These are phyloP conservation scores for Porcisia deanei DNA, from an alignment of 208 protist genomes.

Conservation along the genomic window DNA sequence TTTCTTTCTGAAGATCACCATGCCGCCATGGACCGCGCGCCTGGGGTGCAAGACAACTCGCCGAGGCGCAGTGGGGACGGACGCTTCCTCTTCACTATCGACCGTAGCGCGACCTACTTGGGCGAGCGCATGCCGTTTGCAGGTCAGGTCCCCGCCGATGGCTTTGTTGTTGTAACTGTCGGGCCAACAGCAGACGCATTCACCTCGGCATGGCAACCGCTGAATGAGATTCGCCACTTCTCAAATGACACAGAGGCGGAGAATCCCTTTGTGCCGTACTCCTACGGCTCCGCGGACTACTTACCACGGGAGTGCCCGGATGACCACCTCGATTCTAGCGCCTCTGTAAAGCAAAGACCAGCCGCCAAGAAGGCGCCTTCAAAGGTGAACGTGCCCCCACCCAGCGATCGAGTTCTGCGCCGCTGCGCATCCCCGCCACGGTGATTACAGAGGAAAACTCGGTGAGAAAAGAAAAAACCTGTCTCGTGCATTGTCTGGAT, in stretches of 20 bases:
- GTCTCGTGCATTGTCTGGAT: no score
- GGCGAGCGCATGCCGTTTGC: conserved; percentile 29
- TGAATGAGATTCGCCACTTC: neutral
- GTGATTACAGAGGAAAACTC: no score
- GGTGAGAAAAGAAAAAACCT: no score
- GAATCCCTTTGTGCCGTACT: conserved; percentile 14
- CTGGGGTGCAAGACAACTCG: neutral
- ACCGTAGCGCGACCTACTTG: conserved; percentile 7
- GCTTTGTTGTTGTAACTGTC: conserved; percentile 30
- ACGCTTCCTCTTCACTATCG: conserved; percentile 26
- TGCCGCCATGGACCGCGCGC: neutral
- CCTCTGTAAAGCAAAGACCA: neutral
- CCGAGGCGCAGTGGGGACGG: neutral
- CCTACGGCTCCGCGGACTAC: conserved; percentile 24
- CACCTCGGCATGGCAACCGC: conserved; percentile 6
- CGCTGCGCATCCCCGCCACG: neutral
- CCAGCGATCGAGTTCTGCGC: neutral
- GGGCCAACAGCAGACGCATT: conserved; percentile 18
- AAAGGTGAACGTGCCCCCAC: neutral
- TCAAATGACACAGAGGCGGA: conserved; percentile 7
- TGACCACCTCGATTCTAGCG: neutral
- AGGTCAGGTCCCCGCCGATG: conserved; percentile 22
- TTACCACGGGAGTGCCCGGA: neutral
- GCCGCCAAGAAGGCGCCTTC: neutral
- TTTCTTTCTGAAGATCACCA: conserved; percentile 19